Percentiles rank a stretch among this genome's conserved stretches.
These are phyloP conservation scores for Spathaspora hagerdaliae DNA, from an alignment of 805 yeast genomes.

Conservation along the genomic window DNA sequence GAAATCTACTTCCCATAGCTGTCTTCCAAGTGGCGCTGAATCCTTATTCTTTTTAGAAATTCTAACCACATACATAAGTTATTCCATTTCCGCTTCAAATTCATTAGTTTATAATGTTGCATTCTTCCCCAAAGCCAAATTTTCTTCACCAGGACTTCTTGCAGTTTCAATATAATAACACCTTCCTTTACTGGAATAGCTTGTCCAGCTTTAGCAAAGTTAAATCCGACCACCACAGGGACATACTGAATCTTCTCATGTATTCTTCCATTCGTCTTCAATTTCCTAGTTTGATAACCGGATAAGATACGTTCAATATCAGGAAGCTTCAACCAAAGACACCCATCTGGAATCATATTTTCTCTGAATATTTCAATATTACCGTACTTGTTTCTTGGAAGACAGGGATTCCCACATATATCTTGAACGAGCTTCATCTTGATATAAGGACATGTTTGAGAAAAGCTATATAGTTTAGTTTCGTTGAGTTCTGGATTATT, in stretches of 20 bases:
- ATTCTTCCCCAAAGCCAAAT: constrained; percentile 23
- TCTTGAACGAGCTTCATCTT: constrained; percentile 7
- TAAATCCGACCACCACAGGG: constrained; percentile 30
- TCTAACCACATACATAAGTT: constrained; percentile 9
- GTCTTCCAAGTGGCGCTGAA: constrained; percentile 13
- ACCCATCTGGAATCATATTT: constrained; percentile 27
- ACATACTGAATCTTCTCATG: constrained; percentile 15
- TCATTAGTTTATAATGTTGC: constrained; percentile 3
- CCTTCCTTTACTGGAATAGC: constrained; percentile 27
- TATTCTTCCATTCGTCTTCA: constrained; percentile 1
- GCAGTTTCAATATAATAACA: constrained; percentile 18
- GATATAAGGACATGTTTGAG: constrained; percentile 26
- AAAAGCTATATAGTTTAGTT: constrained; percentile 20
- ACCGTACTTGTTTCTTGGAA: constrained; percentile 28
- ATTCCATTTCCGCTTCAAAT: neutral
- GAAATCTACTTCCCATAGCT: constrained; percentile 5
- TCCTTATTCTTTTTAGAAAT: constrained; percentile 12
- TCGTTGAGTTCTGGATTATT: constrained; percentile 15
- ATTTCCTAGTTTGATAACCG: constrained; percentile 6
- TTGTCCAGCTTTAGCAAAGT: constrained; percentile 17
- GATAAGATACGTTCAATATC: constrained; percentile 17
- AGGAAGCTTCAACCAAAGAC: constrained; percentile 23
- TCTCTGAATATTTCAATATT: constrained; percentile 26
- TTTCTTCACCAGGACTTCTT: constrained; percentile 14
- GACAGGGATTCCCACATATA: constrained; percentile 1